Evolutionary conservation across 2,329 filamentous ascomycete genomes (phyloP), one percentile per base, ranked within the genome.

Genomic region (Metarhizium album): DNA sequence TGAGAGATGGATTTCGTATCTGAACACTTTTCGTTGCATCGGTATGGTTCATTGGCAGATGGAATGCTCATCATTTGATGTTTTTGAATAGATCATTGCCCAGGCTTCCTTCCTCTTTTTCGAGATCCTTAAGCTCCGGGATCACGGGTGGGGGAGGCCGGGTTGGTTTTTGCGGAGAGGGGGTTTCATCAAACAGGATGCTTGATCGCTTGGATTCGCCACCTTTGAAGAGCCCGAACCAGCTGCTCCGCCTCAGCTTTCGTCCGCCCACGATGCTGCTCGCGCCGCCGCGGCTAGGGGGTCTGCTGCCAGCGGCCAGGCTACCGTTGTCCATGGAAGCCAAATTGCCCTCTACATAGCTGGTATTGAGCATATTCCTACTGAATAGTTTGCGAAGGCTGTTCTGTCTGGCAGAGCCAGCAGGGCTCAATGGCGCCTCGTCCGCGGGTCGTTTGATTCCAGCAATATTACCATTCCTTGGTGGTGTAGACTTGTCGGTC

Each of bases 131-230:
- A 47, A 82, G 67, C 60, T 82, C 78, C 20, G 79, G 79, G 47
- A 82, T 81, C 76, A 76, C 80, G 23, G 79, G 79, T 37, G 79
- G 76, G 51, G 78, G 79, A 8, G 78, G 77, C 11, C 74, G 74
- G 35, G 62, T 55, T 5, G 69, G 63, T 54, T 71, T 72, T 59
- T 62, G 59, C 46, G 64, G 57, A 24, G 62, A 49, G 45, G 60
- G 57, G 42, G 54, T 48, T 23, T 70, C 66, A 45, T 74, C 67
- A 51, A 72, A 68, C 45, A 71, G 55, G 52, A 72, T 60, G 59
- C 71, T 75, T 45, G 69, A 59, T 40, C 74, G 74, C 57, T 64
- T 64, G 42, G 61, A 54, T 18, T 68, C 65, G 47, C 67, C 63
- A 49, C 61, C 62, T 52, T 74, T 70, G 58, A 82, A 68, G 52